Conservation (phyloP, 140 eudicot genomes). For the Ambrosia hybrid region DNA sequence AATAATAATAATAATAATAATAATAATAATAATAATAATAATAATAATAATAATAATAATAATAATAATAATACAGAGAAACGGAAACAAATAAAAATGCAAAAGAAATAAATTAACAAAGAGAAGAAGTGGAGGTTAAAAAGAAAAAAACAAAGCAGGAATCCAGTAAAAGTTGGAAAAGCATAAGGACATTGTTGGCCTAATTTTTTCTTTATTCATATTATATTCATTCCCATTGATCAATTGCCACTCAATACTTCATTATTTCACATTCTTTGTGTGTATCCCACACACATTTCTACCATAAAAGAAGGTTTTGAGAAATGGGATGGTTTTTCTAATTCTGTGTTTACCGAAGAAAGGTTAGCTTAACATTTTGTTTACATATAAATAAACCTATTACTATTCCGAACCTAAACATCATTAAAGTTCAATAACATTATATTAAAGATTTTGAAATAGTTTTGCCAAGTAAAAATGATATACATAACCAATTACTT, state of each 20-base stretch:
- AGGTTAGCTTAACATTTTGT: neutral
- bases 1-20: neutral
- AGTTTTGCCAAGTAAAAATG: neutral
- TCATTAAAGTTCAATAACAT: too few species aligned
- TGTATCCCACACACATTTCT: conserved; percentile 17
- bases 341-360: conserved; percentile 17
- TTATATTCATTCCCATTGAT: conserved; percentile 14
- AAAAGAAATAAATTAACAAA: neutral
- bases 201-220: conserved; percentile 21
- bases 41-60: neutral
- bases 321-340: conserved; percentile 24
- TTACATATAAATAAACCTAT: neutral
- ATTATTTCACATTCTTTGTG: conserved; percentile 15
- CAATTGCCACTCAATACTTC: conserved; percentile 28
- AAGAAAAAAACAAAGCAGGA: conserved; percentile 33
- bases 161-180: conserved; percentile 42
- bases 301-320: conserved; percentile 39
- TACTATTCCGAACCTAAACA: neutral
- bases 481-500: too few species aligned
- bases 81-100: neutral
- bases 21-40: neutral
- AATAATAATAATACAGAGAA: neutral
- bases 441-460: neutral
- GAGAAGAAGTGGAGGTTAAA: conserved; percentile 27
- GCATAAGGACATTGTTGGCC: conserved; percentile 38